A percentile compares a stretch with the other conserved stretches of the same genome.
phyloP scores from a whole-genome alignment of 208 protist species.

The Trypanosoma rangeli region DNA sequence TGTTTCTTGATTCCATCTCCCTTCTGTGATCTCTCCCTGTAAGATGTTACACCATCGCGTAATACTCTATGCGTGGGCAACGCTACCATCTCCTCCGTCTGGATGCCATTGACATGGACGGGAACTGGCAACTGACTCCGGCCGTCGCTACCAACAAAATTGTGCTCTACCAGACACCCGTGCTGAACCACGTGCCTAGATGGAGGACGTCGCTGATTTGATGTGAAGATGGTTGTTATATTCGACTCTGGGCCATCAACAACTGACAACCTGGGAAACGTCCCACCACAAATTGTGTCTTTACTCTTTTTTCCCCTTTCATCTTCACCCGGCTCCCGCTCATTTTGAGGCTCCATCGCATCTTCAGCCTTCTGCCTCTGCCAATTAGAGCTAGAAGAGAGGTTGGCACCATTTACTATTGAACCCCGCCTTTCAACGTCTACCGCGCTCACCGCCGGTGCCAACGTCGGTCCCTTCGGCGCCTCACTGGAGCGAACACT shows the following conservation, averaged over 20 bases:
- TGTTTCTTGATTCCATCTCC: neutral
- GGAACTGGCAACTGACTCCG: neutral
- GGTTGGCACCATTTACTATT: neutral
- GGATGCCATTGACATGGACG: neutral
- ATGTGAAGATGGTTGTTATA: neutral
- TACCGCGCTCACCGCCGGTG: neutral
- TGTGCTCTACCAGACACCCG: neutral
- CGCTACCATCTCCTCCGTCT: neutral
- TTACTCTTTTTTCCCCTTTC: neutral
- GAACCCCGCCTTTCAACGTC: neutral
- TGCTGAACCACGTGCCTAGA: neutral
- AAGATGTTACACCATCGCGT: neutral
- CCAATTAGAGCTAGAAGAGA: neutral
- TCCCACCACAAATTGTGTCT: neutral
- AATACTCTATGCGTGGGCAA: neutral
- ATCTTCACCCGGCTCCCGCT: neutral
- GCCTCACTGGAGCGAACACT: neutral
- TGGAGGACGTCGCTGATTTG: neutral
- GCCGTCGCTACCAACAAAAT: neutral
- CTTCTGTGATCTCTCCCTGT: neutral
- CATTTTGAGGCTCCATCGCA: neutral
- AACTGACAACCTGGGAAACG: neutral
- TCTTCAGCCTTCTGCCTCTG: neutral
- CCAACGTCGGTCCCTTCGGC: neutral
- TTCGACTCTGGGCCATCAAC: neutral